A percentile compares a stretch with the other conserved stretches of the same genome.
Conservation (phyloP, 768 basidiomycete genomes). For the Suillus clintonianus region DNA sequence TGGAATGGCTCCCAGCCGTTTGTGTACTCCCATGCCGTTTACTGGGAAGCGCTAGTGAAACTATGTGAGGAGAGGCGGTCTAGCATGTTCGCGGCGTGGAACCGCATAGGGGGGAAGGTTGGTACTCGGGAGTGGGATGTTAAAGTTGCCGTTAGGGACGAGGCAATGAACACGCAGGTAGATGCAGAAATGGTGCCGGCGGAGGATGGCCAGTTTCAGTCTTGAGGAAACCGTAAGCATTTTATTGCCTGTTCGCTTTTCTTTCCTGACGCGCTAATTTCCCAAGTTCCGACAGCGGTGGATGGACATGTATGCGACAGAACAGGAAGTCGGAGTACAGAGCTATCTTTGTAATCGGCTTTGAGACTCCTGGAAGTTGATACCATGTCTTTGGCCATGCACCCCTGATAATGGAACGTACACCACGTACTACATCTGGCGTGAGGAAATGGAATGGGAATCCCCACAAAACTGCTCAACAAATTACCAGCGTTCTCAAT, state of each 20-base stretch:
- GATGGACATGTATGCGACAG: not conserved
- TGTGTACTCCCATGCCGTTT: slow-evolving; percentile 71
- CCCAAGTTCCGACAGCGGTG: too few relatives aligned
- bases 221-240: not conserved
- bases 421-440: too few relatives aligned
- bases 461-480: too few relatives aligned
- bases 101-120: slow-evolving; percentile 61
- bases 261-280: not conserved
- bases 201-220: not conserved
- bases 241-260: not conserved
- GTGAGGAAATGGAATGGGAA: too few relatives aligned
- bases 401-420: not conserved
- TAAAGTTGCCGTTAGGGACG: slow-evolving; percentile 42
- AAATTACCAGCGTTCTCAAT: not conserved
- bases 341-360: not conserved
- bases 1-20: slow-evolving; percentile 74
- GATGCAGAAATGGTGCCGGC: not conserved
- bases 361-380: not conserved
- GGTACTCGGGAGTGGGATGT: slow-evolving; percentile 83
- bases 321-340: not conserved
- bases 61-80: slow-evolving; percentile 53
- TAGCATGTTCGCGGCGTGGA: slow-evolving; percentile 63
- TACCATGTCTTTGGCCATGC: not conserved
- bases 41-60: slow-evolving; percentile 68
- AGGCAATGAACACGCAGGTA: not conserved